These are phyloP conservation scores for Neofusicoccum sp. DNA, from an alignment of 2,329 filamentous ascomycete species.

Conservation along the genomic window DNA sequence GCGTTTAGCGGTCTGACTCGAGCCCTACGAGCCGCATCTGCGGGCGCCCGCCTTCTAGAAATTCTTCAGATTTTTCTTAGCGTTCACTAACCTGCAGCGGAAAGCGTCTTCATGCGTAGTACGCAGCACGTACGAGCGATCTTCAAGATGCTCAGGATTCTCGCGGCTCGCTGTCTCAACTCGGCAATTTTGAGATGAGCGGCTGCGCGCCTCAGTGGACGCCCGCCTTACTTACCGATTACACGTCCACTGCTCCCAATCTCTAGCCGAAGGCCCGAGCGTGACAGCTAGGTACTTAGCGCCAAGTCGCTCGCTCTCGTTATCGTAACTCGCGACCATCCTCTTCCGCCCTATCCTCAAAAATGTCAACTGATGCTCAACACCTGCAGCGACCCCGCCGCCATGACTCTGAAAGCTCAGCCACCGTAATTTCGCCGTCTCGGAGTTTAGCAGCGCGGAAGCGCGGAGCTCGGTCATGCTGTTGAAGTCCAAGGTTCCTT, in stretches of 20 bases:
- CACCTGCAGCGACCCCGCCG: background rate
- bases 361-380: background rate
- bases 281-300: too few relatives aligned
- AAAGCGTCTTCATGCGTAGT: background rate
- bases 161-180: background rate
- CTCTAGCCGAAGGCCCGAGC: too few relatives aligned
- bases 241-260: too few relatives aligned
- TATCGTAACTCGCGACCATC: background rate
- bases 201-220: background rate
- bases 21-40: slow-evolving; percentile 2
- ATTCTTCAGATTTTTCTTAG: background rate
- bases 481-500: background rate
- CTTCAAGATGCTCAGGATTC: background rate
- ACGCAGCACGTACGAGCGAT: background rate
- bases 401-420: background rate
- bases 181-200: background rate
- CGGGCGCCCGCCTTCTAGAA: background rate
- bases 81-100: background rate
- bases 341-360: background rate
- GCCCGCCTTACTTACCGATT: too few relatives aligned
- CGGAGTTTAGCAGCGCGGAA: background rate
- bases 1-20: background rate
- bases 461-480: background rate
- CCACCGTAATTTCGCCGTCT: background rate
- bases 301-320: background rate